These are phyloP conservation scores for Dissoconium aciculare DNA, from an alignment of 2,329 filamentous ascomycete species.

Conservation along the genomic window DNA sequence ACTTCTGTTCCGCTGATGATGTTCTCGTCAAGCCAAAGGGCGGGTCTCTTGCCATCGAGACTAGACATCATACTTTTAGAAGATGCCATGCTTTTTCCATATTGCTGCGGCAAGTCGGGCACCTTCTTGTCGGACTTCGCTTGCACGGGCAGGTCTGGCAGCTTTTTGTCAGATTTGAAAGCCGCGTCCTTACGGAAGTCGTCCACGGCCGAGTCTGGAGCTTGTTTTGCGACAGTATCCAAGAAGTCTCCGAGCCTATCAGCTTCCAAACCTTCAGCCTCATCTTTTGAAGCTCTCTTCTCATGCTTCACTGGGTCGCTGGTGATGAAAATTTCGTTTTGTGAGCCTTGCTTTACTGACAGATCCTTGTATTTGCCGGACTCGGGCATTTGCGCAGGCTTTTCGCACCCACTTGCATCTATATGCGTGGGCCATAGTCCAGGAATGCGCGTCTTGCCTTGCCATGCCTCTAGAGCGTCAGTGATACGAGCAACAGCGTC, in stretches of 20 bases:
- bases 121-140: not conserved
- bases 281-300: not conserved
- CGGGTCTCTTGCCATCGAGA: too few relatives aligned
- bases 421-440: constrained; percentile 69
- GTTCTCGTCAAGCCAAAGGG: too few relatives aligned
- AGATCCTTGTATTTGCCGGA: not conserved
- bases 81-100: too few relatives aligned
- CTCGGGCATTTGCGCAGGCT: constrained; percentile 15
- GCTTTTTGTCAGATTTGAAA: not conserved
- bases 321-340: constrained; percentile 4
- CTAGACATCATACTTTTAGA: too few relatives aligned
- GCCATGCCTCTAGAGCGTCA: constrained; percentile 59
- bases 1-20: constrained; percentile 5
- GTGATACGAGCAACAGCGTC: constrained; percentile 80
- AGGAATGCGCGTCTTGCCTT: constrained; percentile 53
- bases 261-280: constrained; percentile 3
- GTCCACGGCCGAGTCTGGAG: not conserved
- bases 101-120: too few relatives aligned
- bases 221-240: not conserved
- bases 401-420: constrained; percentile 67
- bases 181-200: not conserved
- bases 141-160: not conserved
- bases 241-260: not conserved
- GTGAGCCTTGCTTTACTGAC: not conserved
- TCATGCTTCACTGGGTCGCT: constrained; percentile 9